A percentile compares a stretch with the other conserved stretches of the same genome.
Evolutionary conservation across 1,284 basidiomycete genomes (phyloP).

Genomic region (Tilletiaria anomala): DNA sequence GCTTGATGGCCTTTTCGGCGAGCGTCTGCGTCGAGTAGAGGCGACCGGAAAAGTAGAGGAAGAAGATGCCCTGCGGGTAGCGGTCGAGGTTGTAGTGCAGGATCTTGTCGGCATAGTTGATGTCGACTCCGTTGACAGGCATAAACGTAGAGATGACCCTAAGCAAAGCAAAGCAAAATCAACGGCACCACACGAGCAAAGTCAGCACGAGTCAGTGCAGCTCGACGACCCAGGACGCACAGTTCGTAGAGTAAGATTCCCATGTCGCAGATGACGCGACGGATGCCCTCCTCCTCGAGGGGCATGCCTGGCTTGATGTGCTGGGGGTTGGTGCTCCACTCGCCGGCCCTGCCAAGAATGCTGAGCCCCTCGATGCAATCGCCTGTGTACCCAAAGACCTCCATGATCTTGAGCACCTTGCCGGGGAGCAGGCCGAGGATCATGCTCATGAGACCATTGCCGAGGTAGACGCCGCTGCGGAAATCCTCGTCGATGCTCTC

Average conservation of each 20-base stretch:
- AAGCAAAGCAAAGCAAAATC: background rate
- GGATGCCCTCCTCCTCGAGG: constrained; percentile 17
- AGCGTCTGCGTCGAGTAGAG: constrained; percentile 36
- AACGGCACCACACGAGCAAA: background rate
- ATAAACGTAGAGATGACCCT: constrained; percentile 36
- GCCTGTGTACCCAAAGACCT: constrained; percentile 37
- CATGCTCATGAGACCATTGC: constrained; percentile 35
- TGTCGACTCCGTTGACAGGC: constrained; percentile 34
- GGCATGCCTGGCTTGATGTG: constrained; percentile 14
- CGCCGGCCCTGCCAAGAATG: constrained; percentile 24
- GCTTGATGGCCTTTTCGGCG: constrained; percentile 23
- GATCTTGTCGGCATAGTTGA: constrained; percentile 35
- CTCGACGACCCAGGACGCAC: constrained; percentile 1
- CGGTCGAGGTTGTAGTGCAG: constrained; percentile 33
- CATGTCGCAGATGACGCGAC: constrained; percentile 34
- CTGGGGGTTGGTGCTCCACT: constrained; percentile 16
- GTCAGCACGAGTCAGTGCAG: background rate
- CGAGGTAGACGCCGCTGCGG: constrained; percentile 35
- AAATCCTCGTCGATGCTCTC: constrained; percentile 30
- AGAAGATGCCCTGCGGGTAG: constrained; percentile 36
- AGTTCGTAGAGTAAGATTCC: constrained; percentile 32
- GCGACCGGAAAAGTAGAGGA: constrained; percentile 38
- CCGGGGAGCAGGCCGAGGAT: constrained; percentile 35
- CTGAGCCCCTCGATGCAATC: constrained; percentile 23
- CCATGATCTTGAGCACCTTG: constrained; percentile 38